Evolutionary conservation across 78 protist species (phyloP).

Genomic region (Creolimax fragrantissima): DNA sequence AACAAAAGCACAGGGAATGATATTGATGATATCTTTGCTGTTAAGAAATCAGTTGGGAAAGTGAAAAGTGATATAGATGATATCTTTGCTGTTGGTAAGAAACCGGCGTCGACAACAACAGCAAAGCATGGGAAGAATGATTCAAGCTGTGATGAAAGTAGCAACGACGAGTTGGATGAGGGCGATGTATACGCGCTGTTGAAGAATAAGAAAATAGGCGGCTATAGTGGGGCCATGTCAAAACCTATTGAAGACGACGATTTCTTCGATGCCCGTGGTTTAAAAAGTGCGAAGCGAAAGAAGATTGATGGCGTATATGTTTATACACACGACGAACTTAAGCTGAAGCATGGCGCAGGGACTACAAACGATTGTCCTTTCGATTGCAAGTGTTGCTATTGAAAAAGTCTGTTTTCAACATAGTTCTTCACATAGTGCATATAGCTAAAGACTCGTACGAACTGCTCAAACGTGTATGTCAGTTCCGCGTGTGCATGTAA

Average conservation of each 20-base stretch:
- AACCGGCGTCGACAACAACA: background rate
- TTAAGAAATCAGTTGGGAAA: background rate
- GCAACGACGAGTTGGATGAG: background rate
- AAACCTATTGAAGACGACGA: background rate
- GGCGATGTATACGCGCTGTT: background rate
- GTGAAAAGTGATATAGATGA: background rate
- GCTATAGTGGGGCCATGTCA: background rate
- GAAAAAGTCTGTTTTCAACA: background rate
- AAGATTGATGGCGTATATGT: background rate
- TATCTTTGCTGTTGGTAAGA: background rate
- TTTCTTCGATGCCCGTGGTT: conserved; percentile 23
- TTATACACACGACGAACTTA: background rate
- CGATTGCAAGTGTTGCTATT: conserved; percentile 17
- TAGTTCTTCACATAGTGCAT: no score
- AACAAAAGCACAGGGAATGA: background rate
- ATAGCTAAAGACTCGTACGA: no score
- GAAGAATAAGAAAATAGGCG: background rate
- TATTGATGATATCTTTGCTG: background rate
- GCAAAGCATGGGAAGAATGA: background rate
- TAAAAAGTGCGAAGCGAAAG: background rate
- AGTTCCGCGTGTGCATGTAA: no score
- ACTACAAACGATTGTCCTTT: conserved; percentile 12
- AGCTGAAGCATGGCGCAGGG: background rate
- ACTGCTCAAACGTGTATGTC: no score
- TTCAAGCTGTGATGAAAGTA: background rate